These are phyloP conservation scores for Phtheirospermum japonicum DNA, from an alignment of 257 asterid genomes.

Conservation along the genomic window DNA sequence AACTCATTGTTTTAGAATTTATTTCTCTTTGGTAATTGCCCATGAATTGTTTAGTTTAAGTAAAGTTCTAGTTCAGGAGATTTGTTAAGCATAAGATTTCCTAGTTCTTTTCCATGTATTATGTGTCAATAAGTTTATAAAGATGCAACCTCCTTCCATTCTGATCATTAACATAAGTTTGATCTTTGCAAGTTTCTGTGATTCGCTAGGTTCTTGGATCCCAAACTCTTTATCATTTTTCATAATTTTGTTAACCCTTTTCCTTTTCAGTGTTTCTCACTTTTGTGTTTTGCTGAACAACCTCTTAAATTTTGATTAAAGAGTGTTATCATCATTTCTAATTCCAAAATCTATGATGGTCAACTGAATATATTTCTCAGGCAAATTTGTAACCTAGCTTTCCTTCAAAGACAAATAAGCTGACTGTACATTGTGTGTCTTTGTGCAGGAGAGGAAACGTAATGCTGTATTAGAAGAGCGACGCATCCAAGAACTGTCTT, in stretches of 20 bases:
- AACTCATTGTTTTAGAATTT: background rate
- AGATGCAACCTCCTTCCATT: background rate
- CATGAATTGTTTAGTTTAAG: background rate
- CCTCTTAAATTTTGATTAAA: background rate
- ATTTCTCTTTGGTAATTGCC: background rate
- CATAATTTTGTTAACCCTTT: constrained; percentile 10
- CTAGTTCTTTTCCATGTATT: constrained; percentile 10
- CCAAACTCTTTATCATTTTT: constrained; percentile 9
- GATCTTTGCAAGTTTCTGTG: constrained; percentile 3
- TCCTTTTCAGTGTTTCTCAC: background rate
- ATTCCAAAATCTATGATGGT: constrained; percentile 6
- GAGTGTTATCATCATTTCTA: constrained; percentile 17
- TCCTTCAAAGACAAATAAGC: background rate
- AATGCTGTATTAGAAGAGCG: constrained; percentile 79
- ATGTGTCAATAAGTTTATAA: constrained; percentile 1
- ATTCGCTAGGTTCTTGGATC: background rate
- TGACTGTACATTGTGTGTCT: constrained; percentile 15
- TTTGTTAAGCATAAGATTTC: background rate
- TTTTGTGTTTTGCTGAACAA: background rate
- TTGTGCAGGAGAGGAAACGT: constrained; percentile 72
- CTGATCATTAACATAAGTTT: constrained; percentile 8
- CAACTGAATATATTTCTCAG: background rate
- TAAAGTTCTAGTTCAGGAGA: background rate
- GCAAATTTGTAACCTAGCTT: background rate
- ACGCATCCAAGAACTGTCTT: constrained; percentile 69